Percentiles rank a stretch among this genome's conserved stretches.
Conservation (phyloP, 805 yeast genomes). For the Barnettozyma wickerhamii region DNA sequence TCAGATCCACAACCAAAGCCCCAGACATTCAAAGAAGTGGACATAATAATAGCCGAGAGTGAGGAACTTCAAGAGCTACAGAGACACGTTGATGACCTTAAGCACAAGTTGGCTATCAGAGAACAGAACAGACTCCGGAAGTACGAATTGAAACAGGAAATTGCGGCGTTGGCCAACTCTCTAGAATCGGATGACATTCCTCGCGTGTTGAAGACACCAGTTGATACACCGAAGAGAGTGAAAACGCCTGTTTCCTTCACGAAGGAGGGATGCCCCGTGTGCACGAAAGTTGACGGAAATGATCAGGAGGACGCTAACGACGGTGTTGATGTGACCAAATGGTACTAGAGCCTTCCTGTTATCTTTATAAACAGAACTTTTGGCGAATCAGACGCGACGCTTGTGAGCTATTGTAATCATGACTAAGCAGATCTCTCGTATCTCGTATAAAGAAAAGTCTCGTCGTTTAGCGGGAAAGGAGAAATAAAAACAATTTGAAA, state of each 20-base stretch:
- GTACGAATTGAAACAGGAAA: conserved; percentile 23
- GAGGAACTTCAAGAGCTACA: conserved; percentile 31
- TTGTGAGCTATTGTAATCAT: no score
- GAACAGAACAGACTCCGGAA: conserved; percentile 33
- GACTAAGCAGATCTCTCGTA: no score
- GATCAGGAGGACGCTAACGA: not conserved
- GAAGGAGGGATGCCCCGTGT: conserved; percentile 1
- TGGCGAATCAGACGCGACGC: no score
- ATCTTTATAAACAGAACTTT: no score
- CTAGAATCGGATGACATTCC: conserved; percentile 8
- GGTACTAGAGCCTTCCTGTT: no score
- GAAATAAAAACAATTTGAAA: no score
- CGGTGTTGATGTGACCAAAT: conserved; percentile 1
- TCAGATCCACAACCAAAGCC: not conserved
- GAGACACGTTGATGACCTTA: conserved; percentile 29
- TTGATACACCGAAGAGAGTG: not conserved
- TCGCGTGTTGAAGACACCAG: conserved; percentile 5
- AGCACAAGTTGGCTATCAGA: conserved; percentile 28
- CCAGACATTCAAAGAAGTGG: conserved; percentile 27
- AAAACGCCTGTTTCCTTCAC: not conserved
- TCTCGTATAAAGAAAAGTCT: no score
- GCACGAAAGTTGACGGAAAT: not conserved
- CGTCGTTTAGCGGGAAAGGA: no score
- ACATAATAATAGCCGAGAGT: conserved; percentile 31
- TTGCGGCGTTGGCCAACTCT: not conserved